Evolutionary conservation across 192 early-diverging fungal genomes (phyloP).

Genomic region (Rhizophagus prolifer): DNA sequence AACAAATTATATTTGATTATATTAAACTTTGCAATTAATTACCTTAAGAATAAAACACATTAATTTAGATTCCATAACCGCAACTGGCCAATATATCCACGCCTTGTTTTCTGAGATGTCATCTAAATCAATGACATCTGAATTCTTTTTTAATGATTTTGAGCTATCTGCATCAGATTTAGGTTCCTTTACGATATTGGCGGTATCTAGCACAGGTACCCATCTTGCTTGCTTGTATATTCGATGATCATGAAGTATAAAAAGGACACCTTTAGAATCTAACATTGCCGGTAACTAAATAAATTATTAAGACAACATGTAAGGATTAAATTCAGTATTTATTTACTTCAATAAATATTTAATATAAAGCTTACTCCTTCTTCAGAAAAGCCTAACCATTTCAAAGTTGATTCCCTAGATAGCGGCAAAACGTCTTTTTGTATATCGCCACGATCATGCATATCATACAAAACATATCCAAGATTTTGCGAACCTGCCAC

Average conservation of each 20-base stretch:
- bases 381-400: conserved; percentile 88
- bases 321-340: neutral
- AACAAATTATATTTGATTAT: too few species aligned
- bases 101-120: neutral
- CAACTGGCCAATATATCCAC: conserved; percentile 82
- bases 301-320: conserved; percentile 13
- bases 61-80: conserved; percentile 65
- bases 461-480: conserved; percentile 66
- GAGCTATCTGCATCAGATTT: neutral
- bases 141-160: neutral
- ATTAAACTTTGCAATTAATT: conserved; percentile 1
- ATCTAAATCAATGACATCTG: neutral
- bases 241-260: conserved; percentile 68
- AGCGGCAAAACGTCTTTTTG: conserved; percentile 64
- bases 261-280: conserved; percentile 78
- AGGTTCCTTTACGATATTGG: neutral
- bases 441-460: conserved; percentile 48
- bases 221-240: conserved; percentile 67
- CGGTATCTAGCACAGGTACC: conserved; percentile 81
- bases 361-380: conserved; percentile 48
- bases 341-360: neutral
- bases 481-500: conserved; percentile 49
- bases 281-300: conserved; percentile 68
- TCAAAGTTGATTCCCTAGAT: conserved; percentile 56
- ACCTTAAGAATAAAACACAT: conserved; percentile 75